A percentile compares a stretch with the other conserved stretches of the same genome.
Evolutionary conservation across 176 grass and related monocot species (phyloP).

Genomic region (Stipa capillata): DNA sequence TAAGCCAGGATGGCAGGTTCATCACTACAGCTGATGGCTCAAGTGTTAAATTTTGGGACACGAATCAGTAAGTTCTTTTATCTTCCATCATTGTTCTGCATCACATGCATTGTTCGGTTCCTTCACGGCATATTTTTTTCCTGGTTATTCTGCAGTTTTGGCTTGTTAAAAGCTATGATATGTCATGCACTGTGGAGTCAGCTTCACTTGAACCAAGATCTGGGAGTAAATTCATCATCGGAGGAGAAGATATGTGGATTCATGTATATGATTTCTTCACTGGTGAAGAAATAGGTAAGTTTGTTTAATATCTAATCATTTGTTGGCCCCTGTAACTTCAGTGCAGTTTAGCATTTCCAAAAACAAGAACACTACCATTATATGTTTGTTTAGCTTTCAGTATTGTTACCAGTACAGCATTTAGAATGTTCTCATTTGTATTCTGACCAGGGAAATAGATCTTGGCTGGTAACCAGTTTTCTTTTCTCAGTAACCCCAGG

Average conservation of each 20-base stretch:
- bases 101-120: not conserved
- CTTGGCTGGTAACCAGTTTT: no score
- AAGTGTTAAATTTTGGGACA: conserved; percentile 95
- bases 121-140: not conserved
- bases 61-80: conserved; percentile 64
- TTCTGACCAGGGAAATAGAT: no score
- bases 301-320: not conserved
- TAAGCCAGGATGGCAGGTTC: conserved; percentile 89
- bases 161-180: conserved; percentile 96
- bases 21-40: conserved; percentile 95
- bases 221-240: conserved; percentile 79
- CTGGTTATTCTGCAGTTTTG: conserved; percentile 56
- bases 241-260: conserved; percentile 99
- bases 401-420: not conserved
- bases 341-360: not conserved
- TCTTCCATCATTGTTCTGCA: not conserved
- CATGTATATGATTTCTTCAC: conserved; percentile 90
- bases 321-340: not conserved
- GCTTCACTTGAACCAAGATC: conserved; percentile 87
- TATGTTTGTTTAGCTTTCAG: not conserved
- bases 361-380: not conserved
- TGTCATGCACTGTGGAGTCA: conserved; percentile 88
- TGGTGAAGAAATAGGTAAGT: conserved; percentile 93
- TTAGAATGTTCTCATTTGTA: not conserved
- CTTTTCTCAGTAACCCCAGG: not conserved